Evolutionary conservation across 1,284 basidiomycete species (phyloP).

Genomic region (Papiliotrema terrestris): DNA sequence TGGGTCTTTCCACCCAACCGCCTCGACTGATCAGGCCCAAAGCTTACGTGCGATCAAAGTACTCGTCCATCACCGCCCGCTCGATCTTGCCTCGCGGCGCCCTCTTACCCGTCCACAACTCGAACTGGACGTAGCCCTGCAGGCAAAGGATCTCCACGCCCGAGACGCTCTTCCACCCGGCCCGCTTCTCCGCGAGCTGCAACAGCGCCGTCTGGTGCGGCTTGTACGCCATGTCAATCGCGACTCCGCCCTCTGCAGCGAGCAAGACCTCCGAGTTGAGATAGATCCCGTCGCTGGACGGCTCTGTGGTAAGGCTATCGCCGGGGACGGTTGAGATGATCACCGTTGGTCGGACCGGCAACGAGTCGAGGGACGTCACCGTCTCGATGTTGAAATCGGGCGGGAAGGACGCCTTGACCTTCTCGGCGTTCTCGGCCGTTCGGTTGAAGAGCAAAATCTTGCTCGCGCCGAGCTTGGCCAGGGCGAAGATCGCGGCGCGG

Average conservation of each 20-base stretch:
- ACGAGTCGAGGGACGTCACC: slow-evolving; percentile 58
- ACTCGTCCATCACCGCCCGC: slow-evolving; percentile 48
- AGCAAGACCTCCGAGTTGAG: slow-evolving; percentile 55
- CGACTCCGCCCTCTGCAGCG: slow-evolving; percentile 56
- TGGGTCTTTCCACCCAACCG: too few relatives aligned
- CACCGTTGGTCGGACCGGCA: slow-evolving; percentile 62
- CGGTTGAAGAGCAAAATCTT: slow-evolving; percentile 83
- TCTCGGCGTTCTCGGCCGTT: slow-evolving; percentile 67
- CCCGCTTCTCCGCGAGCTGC: slow-evolving; percentile 36
- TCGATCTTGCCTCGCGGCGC: slow-evolving; percentile 50
- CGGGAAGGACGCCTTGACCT: slow-evolving; percentile 66
- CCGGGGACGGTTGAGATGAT: slow-evolving; percentile 85
- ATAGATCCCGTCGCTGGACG: slow-evolving; percentile 52
- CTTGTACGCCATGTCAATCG: slow-evolving; percentile 90
- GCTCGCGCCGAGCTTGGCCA: slow-evolving; percentile 65
- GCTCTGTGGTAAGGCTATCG: slow-evolving; percentile 56
- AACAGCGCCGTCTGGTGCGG: slow-evolving; percentile 58
- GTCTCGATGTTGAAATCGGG: slow-evolving; percentile 55
- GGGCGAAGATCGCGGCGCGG: slow-evolving; percentile 84
- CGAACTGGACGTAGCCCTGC: slow-evolving; percentile 82
- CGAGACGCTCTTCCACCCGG: slow-evolving; percentile 66
- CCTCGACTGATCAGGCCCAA: too few relatives aligned
- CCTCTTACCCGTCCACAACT: slow-evolving; percentile 65
- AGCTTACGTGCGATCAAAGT: slow-evolving; percentile 16
- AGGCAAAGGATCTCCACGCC: slow-evolving; percentile 81